Evolutionary conservation across 441 rosid genomes (phyloP).

Genomic region (Biscutella laevigata): DNA sequence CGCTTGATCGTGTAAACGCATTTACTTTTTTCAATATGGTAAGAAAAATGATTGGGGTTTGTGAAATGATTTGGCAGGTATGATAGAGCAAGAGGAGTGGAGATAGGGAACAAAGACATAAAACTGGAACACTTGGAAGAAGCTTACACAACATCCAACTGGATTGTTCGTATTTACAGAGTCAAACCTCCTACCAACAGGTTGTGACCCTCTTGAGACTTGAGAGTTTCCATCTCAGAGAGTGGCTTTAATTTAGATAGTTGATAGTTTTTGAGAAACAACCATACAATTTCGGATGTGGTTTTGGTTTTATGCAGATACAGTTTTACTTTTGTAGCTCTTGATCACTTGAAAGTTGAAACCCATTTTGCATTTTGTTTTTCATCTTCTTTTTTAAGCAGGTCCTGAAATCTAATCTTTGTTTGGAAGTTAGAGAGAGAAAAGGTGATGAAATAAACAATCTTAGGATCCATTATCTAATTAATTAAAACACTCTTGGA

Average conservation of each 20-base stretch:
- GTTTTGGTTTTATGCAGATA: conserved; percentile 9
- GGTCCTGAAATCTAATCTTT: neutral
- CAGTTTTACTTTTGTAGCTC: conserved; percentile 6
- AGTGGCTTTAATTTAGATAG: conserved; percentile 21
- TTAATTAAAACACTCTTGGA: no score
- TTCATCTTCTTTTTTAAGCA: neutral
- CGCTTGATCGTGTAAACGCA: no score
- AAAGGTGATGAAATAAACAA: no score
- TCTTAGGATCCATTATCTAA: no score
- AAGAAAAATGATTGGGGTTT: neutral
- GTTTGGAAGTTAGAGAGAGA: no score
- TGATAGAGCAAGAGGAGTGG: conserved; percentile 94
- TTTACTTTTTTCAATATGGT: neutral
- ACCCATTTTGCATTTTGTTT: neutral
- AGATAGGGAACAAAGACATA: conserved; percentile 85
- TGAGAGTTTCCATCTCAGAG: neutral
- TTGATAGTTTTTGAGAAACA: conserved; percentile 12
- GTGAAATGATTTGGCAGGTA: conserved; percentile 37
- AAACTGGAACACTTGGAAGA: conserved; percentile 87
- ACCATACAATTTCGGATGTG: conserved; percentile 13
- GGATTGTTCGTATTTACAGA: conserved; percentile 94
- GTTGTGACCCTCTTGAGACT: conserved; percentile 41
- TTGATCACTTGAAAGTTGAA: conserved; percentile 1
- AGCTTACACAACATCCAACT: conserved; percentile 90
- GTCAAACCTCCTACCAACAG: conserved; percentile 93